These are phyloP conservation scores for Lonicera japonica DNA, from an alignment of 129 eudicot genomes.

Conservation along the genomic window DNA sequence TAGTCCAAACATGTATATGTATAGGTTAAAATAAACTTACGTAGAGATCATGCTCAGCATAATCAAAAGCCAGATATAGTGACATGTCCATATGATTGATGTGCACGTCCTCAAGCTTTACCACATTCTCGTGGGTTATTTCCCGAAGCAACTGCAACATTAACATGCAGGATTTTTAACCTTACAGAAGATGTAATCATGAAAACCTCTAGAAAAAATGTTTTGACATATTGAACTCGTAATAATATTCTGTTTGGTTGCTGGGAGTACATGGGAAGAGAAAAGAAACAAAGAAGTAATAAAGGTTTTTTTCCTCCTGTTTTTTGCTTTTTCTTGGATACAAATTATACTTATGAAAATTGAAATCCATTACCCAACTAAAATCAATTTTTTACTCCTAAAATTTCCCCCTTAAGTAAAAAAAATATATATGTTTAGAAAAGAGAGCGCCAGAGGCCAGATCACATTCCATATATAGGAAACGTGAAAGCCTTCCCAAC, in stretches of 20 bases:
- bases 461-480: too few relatives aligned
- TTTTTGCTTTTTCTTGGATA: not conserved
- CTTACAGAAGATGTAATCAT: not conserved
- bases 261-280: not conserved
- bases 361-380: too few relatives aligned
- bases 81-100: constrained; percentile 96
- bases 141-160: constrained; percentile 90
- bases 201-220: not conserved
- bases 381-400: too few relatives aligned
- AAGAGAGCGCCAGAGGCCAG: too few relatives aligned
- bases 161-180: constrained; percentile 2
- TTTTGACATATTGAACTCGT: not conserved
- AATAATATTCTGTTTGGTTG: not conserved
- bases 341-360: too few relatives aligned
- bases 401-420: too few relatives aligned
- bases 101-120: constrained; percentile 95
- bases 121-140: constrained; percentile 83
- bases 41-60: constrained; percentile 95
- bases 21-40: constrained; percentile 24
- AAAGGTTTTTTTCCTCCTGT: not conserved
- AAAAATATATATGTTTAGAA: too few relatives aligned
- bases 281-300: not conserved
- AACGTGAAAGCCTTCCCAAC: too few relatives aligned
- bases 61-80: constrained; percentile 92
- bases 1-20: too few relatives aligned